Evolutionary conservation across 495 filamentous ascomycete genomes (phyloP).

Genomic region (Aspergillus olivimuriae): DNA sequence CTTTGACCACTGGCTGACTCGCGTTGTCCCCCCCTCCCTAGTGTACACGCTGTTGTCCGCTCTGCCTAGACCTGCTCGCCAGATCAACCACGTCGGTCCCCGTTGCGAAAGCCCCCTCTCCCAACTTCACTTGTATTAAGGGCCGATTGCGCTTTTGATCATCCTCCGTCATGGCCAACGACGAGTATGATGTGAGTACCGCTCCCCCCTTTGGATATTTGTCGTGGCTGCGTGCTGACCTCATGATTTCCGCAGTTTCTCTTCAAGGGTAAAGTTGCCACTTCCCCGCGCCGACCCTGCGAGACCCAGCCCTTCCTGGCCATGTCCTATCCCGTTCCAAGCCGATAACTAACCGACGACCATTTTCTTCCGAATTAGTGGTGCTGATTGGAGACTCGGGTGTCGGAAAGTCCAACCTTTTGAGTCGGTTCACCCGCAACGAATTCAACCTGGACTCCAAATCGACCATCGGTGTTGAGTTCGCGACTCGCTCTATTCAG

Average conservation of each 20-base stretch:
- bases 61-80: slow-evolving; percentile 14
- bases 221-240: slow-evolving; percentile 8
- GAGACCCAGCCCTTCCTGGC: slow-evolving; percentile 3
- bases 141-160: slow-evolving; percentile 17
- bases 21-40: slow-evolving; percentile 6
- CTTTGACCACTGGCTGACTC: neutral
- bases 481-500: slow-evolving; percentile 97
- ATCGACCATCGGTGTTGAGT: slow-evolving; percentile 99
- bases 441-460: slow-evolving; percentile 99
- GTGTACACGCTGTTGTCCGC: slow-evolving; percentile 8
- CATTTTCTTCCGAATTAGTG: slow-evolving; percentile 48
- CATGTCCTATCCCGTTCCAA: neutral
- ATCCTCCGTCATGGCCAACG: slow-evolving; percentile 77
- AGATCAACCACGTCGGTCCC: slow-evolving; percentile 15
- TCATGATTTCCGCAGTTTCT: slow-evolving; percentile 65
- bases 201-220: neutral
- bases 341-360: slow-evolving; percentile 16
- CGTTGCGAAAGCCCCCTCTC: slow-evolving; percentile 11
- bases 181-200: slow-evolving; percentile 96
- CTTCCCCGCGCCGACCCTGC: slow-evolving; percentile 18
- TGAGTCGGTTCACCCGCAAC: slow-evolving; percentile 99
- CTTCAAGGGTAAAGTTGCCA: slow-evolving; percentile 81
- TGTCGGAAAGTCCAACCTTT: slow-evolving; percentile 99
- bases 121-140: slow-evolving; percentile 7
- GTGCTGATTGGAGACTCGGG: slow-evolving; percentile 98